Evolutionary conservation across 1,284 basidiomycete species (phyloP).

Genomic region (Earliella scabrosa): DNA sequence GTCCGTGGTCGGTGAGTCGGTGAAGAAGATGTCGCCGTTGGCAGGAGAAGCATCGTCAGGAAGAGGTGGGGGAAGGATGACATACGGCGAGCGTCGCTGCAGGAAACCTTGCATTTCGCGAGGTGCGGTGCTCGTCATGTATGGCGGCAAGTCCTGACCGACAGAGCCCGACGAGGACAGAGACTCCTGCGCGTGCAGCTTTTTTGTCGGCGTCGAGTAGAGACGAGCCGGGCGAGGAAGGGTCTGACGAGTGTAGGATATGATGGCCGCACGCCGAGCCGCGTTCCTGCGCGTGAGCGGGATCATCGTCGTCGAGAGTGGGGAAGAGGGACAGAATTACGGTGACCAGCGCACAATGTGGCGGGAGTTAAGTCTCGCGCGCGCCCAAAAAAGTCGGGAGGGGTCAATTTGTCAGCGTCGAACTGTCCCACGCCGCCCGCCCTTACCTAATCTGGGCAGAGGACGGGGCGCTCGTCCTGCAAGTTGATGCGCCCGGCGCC

Average conservation of each 20-base stretch:
- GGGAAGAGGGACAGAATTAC: slow-evolving; percentile 20
- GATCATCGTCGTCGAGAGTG: slow-evolving; percentile 30
- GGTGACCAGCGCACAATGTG: slow-evolving; percentile 10
- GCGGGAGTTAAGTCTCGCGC: not conserved
- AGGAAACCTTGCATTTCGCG: slow-evolving; percentile 53
- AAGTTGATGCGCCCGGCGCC: no score
- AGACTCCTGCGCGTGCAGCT: slow-evolving; percentile 52
- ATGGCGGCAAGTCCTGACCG: slow-evolving; percentile 42
- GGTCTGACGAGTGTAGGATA: slow-evolving; percentile 65
- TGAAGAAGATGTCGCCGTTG: slow-evolving; percentile 61
- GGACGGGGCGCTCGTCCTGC: no score
- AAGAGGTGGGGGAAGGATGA: slow-evolving; percentile 66
- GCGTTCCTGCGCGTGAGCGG: slow-evolving; percentile 42
- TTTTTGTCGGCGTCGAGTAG: slow-evolving; percentile 64
- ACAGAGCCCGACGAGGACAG: slow-evolving; percentile 43
- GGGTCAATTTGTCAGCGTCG: slow-evolving; percentile 8
- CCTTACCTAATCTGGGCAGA: no score
- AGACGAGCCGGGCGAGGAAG: slow-evolving; percentile 71
- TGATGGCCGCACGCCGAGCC: slow-evolving; percentile 52
- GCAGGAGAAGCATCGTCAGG: slow-evolving; percentile 47
- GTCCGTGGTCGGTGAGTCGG: slow-evolving; percentile 68
- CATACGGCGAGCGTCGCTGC: slow-evolving; percentile 48
- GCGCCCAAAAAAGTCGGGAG: slow-evolving; percentile 2
- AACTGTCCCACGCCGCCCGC: slow-evolving; percentile 7
- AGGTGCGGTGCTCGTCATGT: slow-evolving; percentile 30